Evolutionary conservation across 2,329 filamentous ascomycete genomes (phyloP).

Genomic region (Phyllosticta ampelicida): DNA sequence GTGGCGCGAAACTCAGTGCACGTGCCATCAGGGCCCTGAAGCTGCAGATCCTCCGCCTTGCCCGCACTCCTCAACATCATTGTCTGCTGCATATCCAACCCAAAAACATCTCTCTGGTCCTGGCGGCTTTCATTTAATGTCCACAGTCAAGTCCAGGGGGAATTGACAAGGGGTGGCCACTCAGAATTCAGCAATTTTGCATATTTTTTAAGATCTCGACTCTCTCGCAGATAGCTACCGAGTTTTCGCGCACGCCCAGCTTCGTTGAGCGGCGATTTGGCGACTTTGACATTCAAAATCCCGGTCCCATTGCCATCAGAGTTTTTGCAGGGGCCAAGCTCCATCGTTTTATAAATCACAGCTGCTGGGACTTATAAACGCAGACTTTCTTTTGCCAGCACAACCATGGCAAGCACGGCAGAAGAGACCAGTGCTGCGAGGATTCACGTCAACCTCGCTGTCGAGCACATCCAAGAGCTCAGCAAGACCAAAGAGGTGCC

Average conservation of each 20-base stretch:
- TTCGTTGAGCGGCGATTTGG: no score
- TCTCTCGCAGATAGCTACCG: no score
- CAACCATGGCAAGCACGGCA: background rate
- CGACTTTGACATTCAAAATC: no score
- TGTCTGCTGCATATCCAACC: background rate
- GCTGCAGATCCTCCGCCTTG: slow-evolving; percentile 4
- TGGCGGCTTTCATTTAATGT: background rate
- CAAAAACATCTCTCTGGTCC: background rate
- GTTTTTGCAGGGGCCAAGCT: no score
- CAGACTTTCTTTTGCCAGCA: background rate
- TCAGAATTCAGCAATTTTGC: no score
- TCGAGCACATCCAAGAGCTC: slow-evolving; percentile 9
- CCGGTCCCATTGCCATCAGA: no score
- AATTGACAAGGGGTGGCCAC: no score
- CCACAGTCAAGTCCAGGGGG: background rate
- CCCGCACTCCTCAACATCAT: background rate
- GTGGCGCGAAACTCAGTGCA: slow-evolving; percentile 4
- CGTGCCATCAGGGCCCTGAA: background rate
- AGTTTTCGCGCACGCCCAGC: no score
- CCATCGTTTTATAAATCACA: background rate
- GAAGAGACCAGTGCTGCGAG: background rate
- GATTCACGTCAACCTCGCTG: background rate
- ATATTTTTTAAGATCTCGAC: no score
- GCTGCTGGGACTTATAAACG: background rate
- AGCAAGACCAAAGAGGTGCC: slow-evolving; percentile 9